Conservation (phyloP, 768 basidiomycete genomes). For the Cyclocybe cylindracea region DNA sequence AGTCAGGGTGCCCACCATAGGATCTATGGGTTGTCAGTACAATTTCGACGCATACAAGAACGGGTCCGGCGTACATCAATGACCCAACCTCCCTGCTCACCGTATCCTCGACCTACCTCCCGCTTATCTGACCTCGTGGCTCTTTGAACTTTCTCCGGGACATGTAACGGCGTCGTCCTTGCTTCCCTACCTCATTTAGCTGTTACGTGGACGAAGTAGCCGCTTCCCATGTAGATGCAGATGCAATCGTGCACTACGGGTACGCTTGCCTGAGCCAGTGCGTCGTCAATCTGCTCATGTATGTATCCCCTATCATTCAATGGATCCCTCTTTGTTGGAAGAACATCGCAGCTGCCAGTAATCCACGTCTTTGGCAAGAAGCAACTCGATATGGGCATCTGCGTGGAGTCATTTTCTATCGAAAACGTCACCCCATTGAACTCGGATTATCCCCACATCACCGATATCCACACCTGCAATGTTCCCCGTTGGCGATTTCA, state of each 20-base stretch:
- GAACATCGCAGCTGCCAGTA: constrained; percentile 85
- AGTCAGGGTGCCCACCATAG: constrained; percentile 94
- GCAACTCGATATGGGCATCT: constrained; percentile 55
- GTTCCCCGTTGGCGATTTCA: constrained; percentile 54
- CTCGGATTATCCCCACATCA: background rate
- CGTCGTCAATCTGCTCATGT: constrained; percentile 27
- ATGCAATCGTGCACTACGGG: constrained; percentile 92
- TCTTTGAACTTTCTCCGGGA: background rate
- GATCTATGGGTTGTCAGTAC: constrained; percentile 44
- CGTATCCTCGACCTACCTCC: constrained; percentile 76
- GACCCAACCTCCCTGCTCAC: constrained; percentile 75
- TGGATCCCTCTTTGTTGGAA: constrained; percentile 26
- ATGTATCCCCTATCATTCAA: background rate
- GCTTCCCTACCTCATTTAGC: constrained; percentile 35
- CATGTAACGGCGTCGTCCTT: background rate
- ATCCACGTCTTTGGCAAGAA: constrained; percentile 90
- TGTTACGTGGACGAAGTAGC: constrained; percentile 98
- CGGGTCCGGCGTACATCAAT: constrained; percentile 62
- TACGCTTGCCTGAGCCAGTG: constrained; percentile 95
- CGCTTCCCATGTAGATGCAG: constrained; percentile 91
- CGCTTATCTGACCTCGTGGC: constrained; percentile 26
- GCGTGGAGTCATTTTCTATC: constrained; percentile 27
- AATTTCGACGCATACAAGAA: background rate
- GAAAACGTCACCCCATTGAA: background rate
- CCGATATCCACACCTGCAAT: constrained; percentile 24